Percentiles rank a stretch among this genome's conserved stretches.
Conservation (phyloP, 306 rosid species). For the Morella rubra region DNA sequence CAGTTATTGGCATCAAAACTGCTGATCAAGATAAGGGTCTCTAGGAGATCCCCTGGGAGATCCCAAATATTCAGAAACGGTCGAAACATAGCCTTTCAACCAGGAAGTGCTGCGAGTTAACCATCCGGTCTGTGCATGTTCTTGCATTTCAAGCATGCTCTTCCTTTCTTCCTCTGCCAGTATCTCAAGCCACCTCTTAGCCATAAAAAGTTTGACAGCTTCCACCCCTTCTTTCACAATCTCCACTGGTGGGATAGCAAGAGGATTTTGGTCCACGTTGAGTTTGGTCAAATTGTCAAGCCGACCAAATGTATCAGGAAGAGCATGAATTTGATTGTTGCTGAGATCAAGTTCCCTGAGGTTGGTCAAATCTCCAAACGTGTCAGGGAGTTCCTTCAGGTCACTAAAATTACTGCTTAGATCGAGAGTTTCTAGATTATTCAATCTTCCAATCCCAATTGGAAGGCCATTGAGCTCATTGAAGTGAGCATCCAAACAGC, state of each 20-base stretch:
- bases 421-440: slow-evolving; percentile 61
- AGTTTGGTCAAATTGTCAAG: slow-evolving; percentile 74
- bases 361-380: slow-evolving; percentile 75
- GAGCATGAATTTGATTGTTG: slow-evolving; percentile 87
- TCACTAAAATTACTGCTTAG: slow-evolving; percentile 85
- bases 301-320: slow-evolving; percentile 88
- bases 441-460: slow-evolving; percentile 61
- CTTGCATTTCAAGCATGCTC: slow-evolving; percentile 49
- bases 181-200: slow-evolving; percentile 76
- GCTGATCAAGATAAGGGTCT: slow-evolving; percentile 76
- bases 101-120: slow-evolving; percentile 79
- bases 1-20: slow-evolving; percentile 44
- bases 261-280: slow-evolving; percentile 88
- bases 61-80: slow-evolving; percentile 54
- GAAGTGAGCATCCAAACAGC: slow-evolving; percentile 85
- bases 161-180: slow-evolving; percentile 76
- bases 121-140: slow-evolving; percentile 62
- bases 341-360: slow-evolving; percentile 90
- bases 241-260: slow-evolving; percentile 73
- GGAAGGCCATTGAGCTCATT: slow-evolving; percentile 92
- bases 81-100: slow-evolving; percentile 58
- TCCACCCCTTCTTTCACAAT: slow-evolving; percentile 63
- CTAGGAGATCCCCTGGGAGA: slow-evolving; percentile 61
- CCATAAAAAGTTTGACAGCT: slow-evolving; percentile 72
- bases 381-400: slow-evolving; percentile 72